Conservation (phyloP, 2,329 filamentous ascomycete species). For the Bimuria novae-zelandiae region DNA sequence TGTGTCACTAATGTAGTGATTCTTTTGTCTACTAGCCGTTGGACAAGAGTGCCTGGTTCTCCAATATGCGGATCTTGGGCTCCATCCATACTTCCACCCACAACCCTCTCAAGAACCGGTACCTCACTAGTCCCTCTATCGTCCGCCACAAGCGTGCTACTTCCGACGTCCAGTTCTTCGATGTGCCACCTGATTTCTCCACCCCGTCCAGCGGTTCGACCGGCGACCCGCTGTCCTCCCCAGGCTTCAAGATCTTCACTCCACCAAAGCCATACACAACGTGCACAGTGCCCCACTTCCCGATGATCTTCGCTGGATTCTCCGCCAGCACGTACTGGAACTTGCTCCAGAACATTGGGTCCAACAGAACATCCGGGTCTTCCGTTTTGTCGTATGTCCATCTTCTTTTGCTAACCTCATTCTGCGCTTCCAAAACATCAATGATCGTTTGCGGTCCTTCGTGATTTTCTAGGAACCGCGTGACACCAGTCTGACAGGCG, state of each 20-base stretch:
- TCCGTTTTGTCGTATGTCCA: conserved; percentile 68
- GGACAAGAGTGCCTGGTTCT: conserved; percentile 27
- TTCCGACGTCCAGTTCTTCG: conserved; percentile 19
- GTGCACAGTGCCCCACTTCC: conserved; percentile 57
- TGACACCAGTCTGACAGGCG: conserved; percentile 66
- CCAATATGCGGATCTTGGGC: conserved; percentile 59
- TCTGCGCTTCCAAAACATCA: conserved; percentile 30
- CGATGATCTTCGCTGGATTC: conserved; percentile 53
- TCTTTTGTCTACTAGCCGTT: too few species aligned
- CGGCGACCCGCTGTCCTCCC: conserved; percentile 30
- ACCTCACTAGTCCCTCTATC: conserved; percentile 42
- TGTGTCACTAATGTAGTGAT: too few species aligned
- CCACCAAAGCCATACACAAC: conserved; percentile 58
- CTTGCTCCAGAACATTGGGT: conserved; percentile 59
- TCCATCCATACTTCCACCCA: conserved; percentile 61
- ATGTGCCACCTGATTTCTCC: conserved; percentile 19
- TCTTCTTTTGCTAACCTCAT: conserved; percentile 22
- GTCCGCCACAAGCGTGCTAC: conserved; percentile 29
- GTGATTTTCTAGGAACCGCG: conserved; percentile 57
- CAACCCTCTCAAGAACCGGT: conserved; percentile 52
- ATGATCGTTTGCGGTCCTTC: conserved; percentile 32
- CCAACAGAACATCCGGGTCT: conserved; percentile 52
- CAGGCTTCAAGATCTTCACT: conserved; percentile 54
- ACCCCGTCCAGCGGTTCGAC: conserved; percentile 20
- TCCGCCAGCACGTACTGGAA: conserved; percentile 66